These are phyloP conservation scores for Senna tora DNA, from an alignment of 306 rosid species.

Conservation along the genomic window DNA sequence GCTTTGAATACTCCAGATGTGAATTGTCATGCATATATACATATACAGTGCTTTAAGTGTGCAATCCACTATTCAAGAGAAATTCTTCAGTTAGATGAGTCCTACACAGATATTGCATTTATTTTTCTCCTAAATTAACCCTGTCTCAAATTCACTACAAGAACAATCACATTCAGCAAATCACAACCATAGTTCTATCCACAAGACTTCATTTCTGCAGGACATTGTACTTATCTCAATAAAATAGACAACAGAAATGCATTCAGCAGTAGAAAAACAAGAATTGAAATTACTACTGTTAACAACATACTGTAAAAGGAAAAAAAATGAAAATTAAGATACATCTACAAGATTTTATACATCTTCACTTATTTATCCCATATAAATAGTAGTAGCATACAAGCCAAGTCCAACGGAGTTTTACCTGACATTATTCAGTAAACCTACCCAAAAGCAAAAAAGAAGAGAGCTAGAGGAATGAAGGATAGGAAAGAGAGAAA, in stretches of 20 bases:
- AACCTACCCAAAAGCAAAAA: conserved; percentile 27
- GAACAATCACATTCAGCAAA: conserved; percentile 12
- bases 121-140: background rate
- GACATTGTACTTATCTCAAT: background rate
- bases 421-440: conserved; percentile 31
- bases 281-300: conserved; percentile 10
- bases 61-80: too few species aligned
- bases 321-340: conserved; percentile 15
- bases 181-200: background rate
- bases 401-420: conserved; percentile 32
- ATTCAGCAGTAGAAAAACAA: conserved; percentile 11
- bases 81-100: background rate
- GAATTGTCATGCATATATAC: too few species aligned
- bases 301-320: background rate
- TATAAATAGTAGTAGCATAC: conserved; percentile 36
- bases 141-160: conserved; percentile 17
- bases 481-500: conserved; percentile 23
- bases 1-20: too few species aligned
- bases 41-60: too few species aligned
- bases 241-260: background rate
- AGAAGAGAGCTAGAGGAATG: conserved; percentile 10
- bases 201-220: background rate
- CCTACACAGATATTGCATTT: background rate
- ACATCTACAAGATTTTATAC: conserved; percentile 32
- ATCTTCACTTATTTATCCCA: conserved; percentile 37